Conservation (phyloP, 2,329 filamentous ascomycete genomes). For the Lecanicillium sp. region DNA sequence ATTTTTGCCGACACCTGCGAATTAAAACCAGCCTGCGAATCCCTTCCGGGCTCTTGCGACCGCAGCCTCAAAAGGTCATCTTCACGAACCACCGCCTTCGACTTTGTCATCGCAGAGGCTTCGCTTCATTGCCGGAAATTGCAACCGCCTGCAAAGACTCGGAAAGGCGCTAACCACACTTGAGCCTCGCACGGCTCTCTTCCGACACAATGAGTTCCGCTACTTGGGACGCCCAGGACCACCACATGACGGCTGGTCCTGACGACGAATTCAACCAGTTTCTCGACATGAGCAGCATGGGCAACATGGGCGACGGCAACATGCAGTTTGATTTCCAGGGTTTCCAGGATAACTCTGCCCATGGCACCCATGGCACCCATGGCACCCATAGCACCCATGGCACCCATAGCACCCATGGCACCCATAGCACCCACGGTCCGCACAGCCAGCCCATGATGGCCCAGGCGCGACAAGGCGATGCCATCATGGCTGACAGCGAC, state of each 20-base stretch:
- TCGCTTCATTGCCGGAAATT: not conserved
- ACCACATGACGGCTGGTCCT: constrained; percentile 38
- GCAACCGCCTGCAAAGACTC: not conserved
- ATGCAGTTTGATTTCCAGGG: constrained; percentile 53
- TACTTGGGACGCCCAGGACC: constrained; percentile 49
- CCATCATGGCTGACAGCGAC: constrained; percentile 26
- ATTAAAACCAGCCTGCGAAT: too few species aligned
- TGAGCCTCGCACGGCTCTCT: not conserved
- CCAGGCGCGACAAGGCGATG: constrained; percentile 22
- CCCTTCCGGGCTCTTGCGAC: too few species aligned
- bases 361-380: constrained; percentile 17
- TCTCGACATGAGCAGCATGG: constrained; percentile 51
- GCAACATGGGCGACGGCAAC: constrained; percentile 36
- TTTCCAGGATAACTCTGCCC: constrained; percentile 35
- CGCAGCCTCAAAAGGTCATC: too few species aligned
- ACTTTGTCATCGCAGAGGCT: not conserved
- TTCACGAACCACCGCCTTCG: not conserved
- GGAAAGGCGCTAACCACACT: too few species aligned
- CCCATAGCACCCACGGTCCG: too few species aligned
- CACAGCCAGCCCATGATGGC: constrained; percentile 7
- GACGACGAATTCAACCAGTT: constrained; percentile 60
- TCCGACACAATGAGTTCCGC: constrained; percentile 41
- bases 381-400: too few species aligned
- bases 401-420: constrained; percentile 14
- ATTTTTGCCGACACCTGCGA: too few species aligned